A percentile compares a stretch with the other conserved stretches of the same genome.
Evolutionary conservation across 129 eudicot species (phyloP).

Genomic region (Helichrysum umbraculigerum): DNA sequence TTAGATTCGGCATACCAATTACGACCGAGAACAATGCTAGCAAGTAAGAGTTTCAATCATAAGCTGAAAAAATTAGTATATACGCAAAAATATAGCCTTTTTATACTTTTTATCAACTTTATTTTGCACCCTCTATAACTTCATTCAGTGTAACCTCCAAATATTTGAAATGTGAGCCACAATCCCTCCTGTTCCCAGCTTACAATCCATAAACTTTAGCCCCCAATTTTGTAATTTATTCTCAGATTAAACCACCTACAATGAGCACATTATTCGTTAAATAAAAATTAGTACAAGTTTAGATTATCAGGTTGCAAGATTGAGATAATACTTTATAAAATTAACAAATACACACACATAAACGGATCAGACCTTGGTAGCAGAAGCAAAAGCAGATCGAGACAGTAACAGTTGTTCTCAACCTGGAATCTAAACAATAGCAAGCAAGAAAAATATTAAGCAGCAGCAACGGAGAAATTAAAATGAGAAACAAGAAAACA

Average conservation of each 20-base stretch:
- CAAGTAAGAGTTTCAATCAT: background rate
- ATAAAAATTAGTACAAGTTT: background rate
- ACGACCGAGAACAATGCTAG: background rate
- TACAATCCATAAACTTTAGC: slow-evolving; percentile 5
- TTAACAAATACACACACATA: background rate
- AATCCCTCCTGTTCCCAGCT: slow-evolving; percentile 2
- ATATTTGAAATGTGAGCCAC: background rate
- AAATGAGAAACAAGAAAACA: background rate
- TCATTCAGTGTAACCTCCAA: slow-evolving; percentile 13
- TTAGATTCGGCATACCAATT: no score
- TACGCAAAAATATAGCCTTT: background rate
- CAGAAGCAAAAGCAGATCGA: slow-evolving; percentile 20
- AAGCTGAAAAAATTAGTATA: background rate
- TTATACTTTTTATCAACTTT: background rate
- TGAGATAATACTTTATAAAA: background rate
- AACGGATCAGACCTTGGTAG: slow-evolving; percentile 21
- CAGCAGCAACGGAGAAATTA: background rate
- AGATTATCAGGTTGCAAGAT: background rate
- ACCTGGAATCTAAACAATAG: background rate
- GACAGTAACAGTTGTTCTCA: slow-evolving; percentile 12
- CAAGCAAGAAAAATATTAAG: background rate
- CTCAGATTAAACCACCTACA: slow-evolving; percentile 12
- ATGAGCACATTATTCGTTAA: background rate
- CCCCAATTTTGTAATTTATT: slow-evolving; percentile 7
- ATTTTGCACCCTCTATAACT: background rate